Evolutionary conservation across 768 basidiomycete species (phyloP).

Genomic region (Chalciporus sphaerocephalus): DNA sequence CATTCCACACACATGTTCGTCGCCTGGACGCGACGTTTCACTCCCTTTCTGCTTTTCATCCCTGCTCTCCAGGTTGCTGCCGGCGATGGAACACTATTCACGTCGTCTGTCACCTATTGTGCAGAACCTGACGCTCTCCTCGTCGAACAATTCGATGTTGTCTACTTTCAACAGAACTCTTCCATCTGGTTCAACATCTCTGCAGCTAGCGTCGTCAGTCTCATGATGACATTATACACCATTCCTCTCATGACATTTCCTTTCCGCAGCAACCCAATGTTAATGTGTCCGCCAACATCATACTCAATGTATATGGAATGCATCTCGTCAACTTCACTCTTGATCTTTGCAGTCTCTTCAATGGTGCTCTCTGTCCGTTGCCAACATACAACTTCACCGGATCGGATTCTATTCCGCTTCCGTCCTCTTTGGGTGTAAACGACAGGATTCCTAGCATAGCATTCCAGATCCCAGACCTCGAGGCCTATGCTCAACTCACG

Average conservation of each 20-base stretch:
- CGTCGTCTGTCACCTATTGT: conserved; percentile 87
- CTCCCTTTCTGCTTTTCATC: conserved; percentile 38
- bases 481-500: conserved; percentile 80
- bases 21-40: conserved; percentile 70
- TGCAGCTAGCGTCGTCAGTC: conserved; percentile 78
- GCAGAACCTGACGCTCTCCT: conserved; percentile 74
- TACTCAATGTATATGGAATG: conserved; percentile 86
- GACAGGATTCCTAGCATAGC: conserved; percentile 71
- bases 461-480: conserved; percentile 85
- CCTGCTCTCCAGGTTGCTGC: conserved; percentile 42
- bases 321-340: conserved; percentile 79
- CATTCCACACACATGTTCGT: conserved; percentile 49
- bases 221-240: background rate
- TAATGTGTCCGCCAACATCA: conserved; percentile 76
- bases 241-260: conserved; percentile 14
- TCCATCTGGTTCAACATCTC: conserved; percentile 83
- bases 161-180: conserved; percentile 63
- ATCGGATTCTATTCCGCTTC: conserved; percentile 62
- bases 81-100: conserved; percentile 59
- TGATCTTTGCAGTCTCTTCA: conserved; percentile 75
- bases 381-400: conserved; percentile 88
- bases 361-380: conserved; percentile 77
- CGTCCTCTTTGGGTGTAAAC: conserved; percentile 52
- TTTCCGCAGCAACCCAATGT: conserved; percentile 58
- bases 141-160: conserved; percentile 71